Conservation (phyloP, 1,284 basidiomycete species). For the Ustilago shanxiensis region DNA sequence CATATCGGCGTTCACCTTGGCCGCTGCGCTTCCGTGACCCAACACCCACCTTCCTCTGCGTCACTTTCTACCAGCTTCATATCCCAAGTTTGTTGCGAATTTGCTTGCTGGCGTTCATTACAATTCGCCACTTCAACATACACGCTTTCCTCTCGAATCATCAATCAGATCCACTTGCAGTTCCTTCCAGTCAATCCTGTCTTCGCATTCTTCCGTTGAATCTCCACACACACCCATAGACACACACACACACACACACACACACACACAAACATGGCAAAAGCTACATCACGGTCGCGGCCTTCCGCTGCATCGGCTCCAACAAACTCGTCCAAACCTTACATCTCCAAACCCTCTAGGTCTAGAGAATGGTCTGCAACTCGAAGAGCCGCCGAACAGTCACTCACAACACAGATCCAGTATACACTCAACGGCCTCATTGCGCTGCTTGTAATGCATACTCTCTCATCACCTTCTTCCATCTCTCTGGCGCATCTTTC, state of each 20-base stretch:
- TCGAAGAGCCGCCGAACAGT: constrained; percentile 39
- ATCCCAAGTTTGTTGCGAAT: background rate
- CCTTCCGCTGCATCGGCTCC: constrained; percentile 3
- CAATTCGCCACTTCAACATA: background rate
- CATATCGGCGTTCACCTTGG: background rate
- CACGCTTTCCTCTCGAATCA: background rate
- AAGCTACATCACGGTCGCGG: constrained; percentile 25
- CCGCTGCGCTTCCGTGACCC: too few relatives aligned
- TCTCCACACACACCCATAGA: too few relatives aligned
- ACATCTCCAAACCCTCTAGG: constrained; percentile 9
- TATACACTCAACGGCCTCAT: constrained; percentile 53
- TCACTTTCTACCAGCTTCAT: constrained; percentile 10
- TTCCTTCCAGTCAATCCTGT: too few relatives aligned
- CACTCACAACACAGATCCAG: constrained; percentile 42
- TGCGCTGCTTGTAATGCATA: constrained; percentile 57
- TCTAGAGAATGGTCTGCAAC: constrained; percentile 48
- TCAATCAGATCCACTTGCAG: too few relatives aligned
- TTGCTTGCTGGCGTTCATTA: background rate
- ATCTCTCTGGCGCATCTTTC: constrained; percentile 57
- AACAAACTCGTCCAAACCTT: constrained; percentile 12
- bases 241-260: background rate
- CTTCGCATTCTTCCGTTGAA: too few relatives aligned
- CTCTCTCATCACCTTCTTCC: constrained; percentile 59
- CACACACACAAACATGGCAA: constrained; percentile 17
- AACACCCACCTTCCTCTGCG: constrained; percentile 1